Base-by-base conservation (phyloP, 768 basidiomycete genomes). In the Thelephora ganbajun region DNA sequence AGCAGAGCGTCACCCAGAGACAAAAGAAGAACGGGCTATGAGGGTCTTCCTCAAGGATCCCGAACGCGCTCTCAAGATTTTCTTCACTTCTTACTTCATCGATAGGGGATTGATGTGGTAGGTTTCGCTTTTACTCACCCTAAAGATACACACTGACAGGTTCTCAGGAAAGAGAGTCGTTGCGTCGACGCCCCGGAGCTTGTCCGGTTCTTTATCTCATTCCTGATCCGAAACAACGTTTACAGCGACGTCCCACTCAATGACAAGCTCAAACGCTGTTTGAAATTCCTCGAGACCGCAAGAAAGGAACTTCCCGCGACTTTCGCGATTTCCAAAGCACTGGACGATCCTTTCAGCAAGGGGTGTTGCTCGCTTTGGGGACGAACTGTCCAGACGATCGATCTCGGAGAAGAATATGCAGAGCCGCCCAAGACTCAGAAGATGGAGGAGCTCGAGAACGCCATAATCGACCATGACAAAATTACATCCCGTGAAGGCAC, bases 71-170 rank as follows among this genome's bases (percentile, higher is more conserved):
- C 62, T 80, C 46, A 75, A 68, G 48, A 68, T 84, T 16, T 89
- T 86, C 61, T 65, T 89, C 50, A 81, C 83, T 0, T 81, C 81
- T 4, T 73, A 76, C 54, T 80, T 78, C 64, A 69, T 75, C 33
- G 72, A 77, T 47, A 74, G 76, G 48, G 86, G 86, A 20, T 68
- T 83, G 43, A 70, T 78, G 47, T 86, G 80, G 84, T 83, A 50
- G n/a, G 69, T 57, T 7, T 9, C 11, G 13, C 35, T 30, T 12
- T 14, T 51, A 23, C 33, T 46, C 42, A 43, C 6, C 26, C 35
- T 44, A 47, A 47, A 19, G 16, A 4, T n/a, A 43, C 48, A 35
- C 44, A 23, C 20, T 34, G 37, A 20, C 1, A 22, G 14, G 6
- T 20, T 18, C 20, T 23, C 43, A 44, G 51, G 18, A 41, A 35